A percentile compares a stretch with the other conserved stretches of the same genome.
phyloP scores from a whole-genome alignment of 1,284 basidiomycete species.

The Pseudozyma pruni region DNA sequence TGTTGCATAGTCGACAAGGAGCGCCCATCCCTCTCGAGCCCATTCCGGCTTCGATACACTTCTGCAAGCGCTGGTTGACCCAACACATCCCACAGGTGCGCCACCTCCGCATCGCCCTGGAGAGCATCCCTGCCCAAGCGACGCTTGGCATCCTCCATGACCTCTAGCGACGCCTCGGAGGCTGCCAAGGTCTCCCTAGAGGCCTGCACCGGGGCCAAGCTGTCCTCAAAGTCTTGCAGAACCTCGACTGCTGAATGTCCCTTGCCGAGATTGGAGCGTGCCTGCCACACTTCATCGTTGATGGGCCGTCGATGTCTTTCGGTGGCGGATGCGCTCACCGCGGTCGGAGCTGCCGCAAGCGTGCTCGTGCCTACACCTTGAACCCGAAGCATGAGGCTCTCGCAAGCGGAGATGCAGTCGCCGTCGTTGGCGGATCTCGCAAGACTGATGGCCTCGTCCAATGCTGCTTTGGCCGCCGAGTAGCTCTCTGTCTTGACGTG shows the following conservation, averaged over 20 bases:
- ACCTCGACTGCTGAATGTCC: slow-evolving; percentile 29
- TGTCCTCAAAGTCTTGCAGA: slow-evolving; percentile 23
- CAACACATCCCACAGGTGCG: slow-evolving; percentile 22
- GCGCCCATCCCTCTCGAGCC: background rate
- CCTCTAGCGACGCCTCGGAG: slow-evolving; percentile 29
- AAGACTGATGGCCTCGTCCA: slow-evolving; percentile 46
- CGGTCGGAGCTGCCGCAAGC: slow-evolving; percentile 7
- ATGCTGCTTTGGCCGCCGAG: slow-evolving; percentile 35
- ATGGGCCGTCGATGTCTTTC: background rate
- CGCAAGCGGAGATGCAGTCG: slow-evolving; percentile 46
- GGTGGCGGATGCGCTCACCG: background rate
- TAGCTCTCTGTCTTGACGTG: slow-evolving; percentile 36
- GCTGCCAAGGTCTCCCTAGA: slow-evolving; percentile 19
- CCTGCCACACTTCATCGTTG: slow-evolving; percentile 31
- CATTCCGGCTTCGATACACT: slow-evolving; percentile 20
- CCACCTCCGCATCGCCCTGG: slow-evolving; percentile 9
- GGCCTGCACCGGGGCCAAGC: slow-evolving; percentile 12
- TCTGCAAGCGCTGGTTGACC: slow-evolving; percentile 27
- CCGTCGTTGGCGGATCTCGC: slow-evolving; percentile 41
- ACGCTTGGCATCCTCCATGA: slow-evolving; percentile 41
- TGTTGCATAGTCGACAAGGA: slow-evolving; percentile 10
- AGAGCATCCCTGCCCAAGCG: slow-evolving; percentile 25
- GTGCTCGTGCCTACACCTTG: slow-evolving; percentile 34
- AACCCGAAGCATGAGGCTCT: slow-evolving; percentile 36
- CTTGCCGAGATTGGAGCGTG: slow-evolving; percentile 13